Evolutionary conservation across 2,329 filamentous ascomycete genomes (phyloP), one percentile per base, ranked within the genome.

Genomic region (Colletotrichum simmondsii): DNA sequence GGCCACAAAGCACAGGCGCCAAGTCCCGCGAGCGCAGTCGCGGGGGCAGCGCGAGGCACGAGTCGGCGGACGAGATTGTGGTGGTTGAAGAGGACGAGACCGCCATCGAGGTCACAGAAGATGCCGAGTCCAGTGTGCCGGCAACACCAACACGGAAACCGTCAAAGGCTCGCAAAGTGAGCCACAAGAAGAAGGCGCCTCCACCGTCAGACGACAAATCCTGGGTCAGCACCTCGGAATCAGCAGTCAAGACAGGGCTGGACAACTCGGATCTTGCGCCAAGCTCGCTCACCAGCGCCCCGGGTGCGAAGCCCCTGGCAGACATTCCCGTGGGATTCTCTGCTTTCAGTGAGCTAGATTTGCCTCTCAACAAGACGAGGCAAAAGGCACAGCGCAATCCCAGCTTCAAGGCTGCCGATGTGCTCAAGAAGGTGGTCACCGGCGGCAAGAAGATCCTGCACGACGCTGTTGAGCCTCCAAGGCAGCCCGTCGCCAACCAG

Each of bases 391-490:
- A 89, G 58, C 84, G 89, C 54, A 89, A 86, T 62, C 81, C 86
- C 2, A 92, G 89, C 77, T 88, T 92, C 80, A 90, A 89, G 75
- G 86, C 84, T 60, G 86, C 92, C 75, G 89, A 89, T 53, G 90
- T 91, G 8, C 82, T 92, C 73, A 92, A 91, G 77, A 92, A 90
- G 78, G 90, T 92, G 7, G 86, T 92, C 71, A 89, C 85, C 57
- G 90, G 90, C 71, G 89, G 90, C 62, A 92, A 89, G 80, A 92
- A 92, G 80, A 91, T 92, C 14, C 87, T 92, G 49, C 87, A 90
- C 16, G 90, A 92, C 68, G 87, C 86, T 68, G 87, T 86, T 56
- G 90, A 92, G 63, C 86, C 89, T 4, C 87, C 87, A 1, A 86
- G 86, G 60, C 85, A 86, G 8, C 81, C 84, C 2, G 81, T 82